A percentile compares a stretch with the other conserved stretches of the same genome.
Conservation (phyloP, 805 yeast species). For the Saccharomycopsis olivae region DNA sequence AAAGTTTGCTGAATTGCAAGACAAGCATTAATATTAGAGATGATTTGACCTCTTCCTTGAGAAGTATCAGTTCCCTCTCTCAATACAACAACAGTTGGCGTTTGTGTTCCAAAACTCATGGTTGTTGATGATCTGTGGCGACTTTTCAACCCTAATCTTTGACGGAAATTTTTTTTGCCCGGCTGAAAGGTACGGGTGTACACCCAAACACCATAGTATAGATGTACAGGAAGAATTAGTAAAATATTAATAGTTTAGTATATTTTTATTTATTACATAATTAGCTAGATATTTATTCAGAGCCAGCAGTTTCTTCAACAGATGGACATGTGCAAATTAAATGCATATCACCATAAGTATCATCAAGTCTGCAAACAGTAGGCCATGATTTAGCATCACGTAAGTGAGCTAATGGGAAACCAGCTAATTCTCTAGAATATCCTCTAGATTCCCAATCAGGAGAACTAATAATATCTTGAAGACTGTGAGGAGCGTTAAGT, state of each 20-base stretch:
- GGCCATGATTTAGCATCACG: conserved; percentile 88
- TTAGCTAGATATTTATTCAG: too few species aligned
- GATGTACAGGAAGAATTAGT: too few species aligned
- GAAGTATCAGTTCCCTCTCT: conserved; percentile 97
- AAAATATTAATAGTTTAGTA: too few species aligned
- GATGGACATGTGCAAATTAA: conserved; percentile 89
- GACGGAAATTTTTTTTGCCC: too few species aligned
- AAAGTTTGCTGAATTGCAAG: conserved; percentile 93
- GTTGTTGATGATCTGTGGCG: not conserved
- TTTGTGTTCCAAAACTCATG: conserved; percentile 86
- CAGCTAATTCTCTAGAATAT: conserved; percentile 88
- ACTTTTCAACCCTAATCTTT: too few species aligned
- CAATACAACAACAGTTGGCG: conserved; percentile 96
- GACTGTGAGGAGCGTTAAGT: conserved; percentile 88
- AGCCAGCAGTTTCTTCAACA: conserved; percentile 36
- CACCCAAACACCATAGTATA: too few species aligned
- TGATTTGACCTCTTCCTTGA: conserved; percentile 93
- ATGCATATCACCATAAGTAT: conserved; percentile 88
- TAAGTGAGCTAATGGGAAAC: conserved; percentile 75
- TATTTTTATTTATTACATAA: too few species aligned
- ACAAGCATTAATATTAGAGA: conserved; percentile 94
- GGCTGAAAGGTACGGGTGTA: too few species aligned
- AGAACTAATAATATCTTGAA: conserved; percentile 61
- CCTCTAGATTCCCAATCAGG: conserved; percentile 77
- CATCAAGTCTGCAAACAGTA: conserved; percentile 83